Conservation (phyloP, 2,329 filamentous ascomycete genomes). For the Leptographium wingfieldii region DNA sequence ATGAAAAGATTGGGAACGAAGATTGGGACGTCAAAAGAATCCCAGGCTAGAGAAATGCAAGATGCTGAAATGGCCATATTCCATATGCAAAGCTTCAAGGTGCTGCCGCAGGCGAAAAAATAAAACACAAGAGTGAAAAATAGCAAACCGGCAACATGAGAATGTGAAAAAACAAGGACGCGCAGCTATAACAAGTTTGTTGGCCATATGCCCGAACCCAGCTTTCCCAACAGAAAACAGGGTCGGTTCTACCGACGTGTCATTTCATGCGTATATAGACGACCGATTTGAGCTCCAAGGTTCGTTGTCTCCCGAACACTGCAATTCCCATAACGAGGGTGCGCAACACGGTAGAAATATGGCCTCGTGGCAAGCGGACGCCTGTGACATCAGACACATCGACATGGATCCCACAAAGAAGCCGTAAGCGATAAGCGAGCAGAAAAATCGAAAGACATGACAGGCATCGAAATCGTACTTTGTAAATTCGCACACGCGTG, state of each 20-base stretch:
- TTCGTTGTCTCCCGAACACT: not conserved
- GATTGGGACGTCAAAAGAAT: not conserved
- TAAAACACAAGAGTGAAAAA: not conserved
- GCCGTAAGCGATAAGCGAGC: not conserved
- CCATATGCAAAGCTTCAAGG: not conserved
- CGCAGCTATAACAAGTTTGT: not conserved
- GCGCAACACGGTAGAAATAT: not conserved
- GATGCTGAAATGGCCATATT: not conserved
- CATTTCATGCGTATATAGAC: not conserved
- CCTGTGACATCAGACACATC: not conserved
- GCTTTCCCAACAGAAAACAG: not conserved
- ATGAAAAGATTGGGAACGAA: not conserved
- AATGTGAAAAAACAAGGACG: not conserved
- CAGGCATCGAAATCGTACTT: conserved; percentile 1
- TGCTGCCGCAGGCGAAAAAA: not conserved
- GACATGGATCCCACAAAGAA: not conserved
- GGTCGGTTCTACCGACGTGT: not conserved
- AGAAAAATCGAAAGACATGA: not conserved
- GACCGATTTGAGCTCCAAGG: not conserved
- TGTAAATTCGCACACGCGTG: not conserved
- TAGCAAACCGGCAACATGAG: not conserved
- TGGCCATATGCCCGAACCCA: not conserved
- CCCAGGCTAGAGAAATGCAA: not conserved
- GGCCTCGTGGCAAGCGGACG: not conserved
- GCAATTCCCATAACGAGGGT: not conserved